These are phyloP conservation scores for Saccharum hybrid DNA, from an alignment of 202 grass and related monocot species.

Conservation along the genomic window DNA sequence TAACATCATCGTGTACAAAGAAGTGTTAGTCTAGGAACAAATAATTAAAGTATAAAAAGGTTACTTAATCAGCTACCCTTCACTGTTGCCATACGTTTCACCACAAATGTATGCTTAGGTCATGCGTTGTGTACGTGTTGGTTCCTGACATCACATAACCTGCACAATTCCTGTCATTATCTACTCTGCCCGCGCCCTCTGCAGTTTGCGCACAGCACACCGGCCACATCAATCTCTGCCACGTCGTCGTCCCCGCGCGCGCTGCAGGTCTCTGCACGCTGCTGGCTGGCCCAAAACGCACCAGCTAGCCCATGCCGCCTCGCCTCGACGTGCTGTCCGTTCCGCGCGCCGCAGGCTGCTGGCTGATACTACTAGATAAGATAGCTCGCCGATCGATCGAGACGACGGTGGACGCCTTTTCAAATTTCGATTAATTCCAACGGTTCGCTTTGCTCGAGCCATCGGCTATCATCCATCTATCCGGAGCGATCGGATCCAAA, in stretches of 20 bases:
- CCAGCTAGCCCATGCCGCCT: background rate
- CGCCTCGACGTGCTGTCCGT: background rate
- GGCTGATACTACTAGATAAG: too few species aligned
- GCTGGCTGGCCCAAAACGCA: background rate
- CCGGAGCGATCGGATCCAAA: background rate
- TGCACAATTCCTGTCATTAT: slow-evolving; percentile 14
- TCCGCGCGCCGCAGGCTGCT: background rate
- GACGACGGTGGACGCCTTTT: background rate
- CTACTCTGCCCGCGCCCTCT: background rate
- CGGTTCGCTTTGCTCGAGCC: too few species aligned
- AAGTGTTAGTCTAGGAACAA: slow-evolving; percentile 11
- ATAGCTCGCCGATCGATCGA: background rate
- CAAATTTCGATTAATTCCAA: background rate
- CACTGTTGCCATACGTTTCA: slow-evolving; percentile 33
- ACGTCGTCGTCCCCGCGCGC: background rate
- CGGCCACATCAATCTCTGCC: background rate
- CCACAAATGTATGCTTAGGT: slow-evolving; percentile 33
- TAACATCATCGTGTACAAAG: slow-evolving; percentile 21
- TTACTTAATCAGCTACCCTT: background rate
- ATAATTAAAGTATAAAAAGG: slow-evolving; percentile 39
- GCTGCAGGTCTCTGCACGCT: background rate
- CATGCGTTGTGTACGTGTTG: slow-evolving; percentile 35
- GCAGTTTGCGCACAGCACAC: background rate
- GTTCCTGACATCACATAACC: slow-evolving; percentile 6
- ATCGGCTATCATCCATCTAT: background rate